Evolutionary conservation across 179 eudicot species (phyloP).

Genomic region (Patellifolia procumbens): DNA sequence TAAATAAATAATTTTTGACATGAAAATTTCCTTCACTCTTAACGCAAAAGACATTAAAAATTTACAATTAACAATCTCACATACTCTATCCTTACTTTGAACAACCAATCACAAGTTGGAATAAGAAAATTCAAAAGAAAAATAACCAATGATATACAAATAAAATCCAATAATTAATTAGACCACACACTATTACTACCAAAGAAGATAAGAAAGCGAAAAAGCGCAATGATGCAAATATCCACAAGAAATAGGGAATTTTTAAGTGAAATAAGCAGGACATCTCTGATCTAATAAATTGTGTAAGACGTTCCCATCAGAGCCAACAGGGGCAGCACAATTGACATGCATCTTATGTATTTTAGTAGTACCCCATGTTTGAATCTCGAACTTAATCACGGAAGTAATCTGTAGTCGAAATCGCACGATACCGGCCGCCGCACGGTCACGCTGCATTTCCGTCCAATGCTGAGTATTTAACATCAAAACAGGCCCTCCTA

Average conservation of each 20-base stretch:
- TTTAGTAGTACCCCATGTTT: conserved; percentile 48
- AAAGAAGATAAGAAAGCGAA: no score
- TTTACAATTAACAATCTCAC: background rate
- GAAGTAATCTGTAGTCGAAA: conserved; percentile 58
- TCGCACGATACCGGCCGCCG: conserved; percentile 49
- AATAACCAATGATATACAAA: background rate
- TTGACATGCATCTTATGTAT: conserved; percentile 69
- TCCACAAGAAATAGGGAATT: background rate
- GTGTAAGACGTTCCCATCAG: conserved; percentile 60
- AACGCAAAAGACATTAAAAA: no score
- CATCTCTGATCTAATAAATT: conserved; percentile 43
- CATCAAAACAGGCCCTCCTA: conserved; percentile 50
- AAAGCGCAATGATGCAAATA: no score
- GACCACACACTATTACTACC: background rate
- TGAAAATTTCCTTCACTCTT: no score
- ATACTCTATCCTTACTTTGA: background rate
- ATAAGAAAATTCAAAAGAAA: background rate
- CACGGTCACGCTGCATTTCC: conserved; percentile 46
- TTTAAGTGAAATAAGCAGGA: conserved; percentile 59
- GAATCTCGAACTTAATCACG: conserved; percentile 63
- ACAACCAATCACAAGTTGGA: background rate
- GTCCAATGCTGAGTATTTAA: conserved; percentile 46
- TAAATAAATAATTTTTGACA: no score
- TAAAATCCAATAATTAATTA: background rate
- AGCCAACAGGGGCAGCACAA: conserved; percentile 60